These are phyloP conservation scores for Pleodorina starrii DNA, from an alignment of 139 green algal genomes.

Conservation along the genomic window DNA sequence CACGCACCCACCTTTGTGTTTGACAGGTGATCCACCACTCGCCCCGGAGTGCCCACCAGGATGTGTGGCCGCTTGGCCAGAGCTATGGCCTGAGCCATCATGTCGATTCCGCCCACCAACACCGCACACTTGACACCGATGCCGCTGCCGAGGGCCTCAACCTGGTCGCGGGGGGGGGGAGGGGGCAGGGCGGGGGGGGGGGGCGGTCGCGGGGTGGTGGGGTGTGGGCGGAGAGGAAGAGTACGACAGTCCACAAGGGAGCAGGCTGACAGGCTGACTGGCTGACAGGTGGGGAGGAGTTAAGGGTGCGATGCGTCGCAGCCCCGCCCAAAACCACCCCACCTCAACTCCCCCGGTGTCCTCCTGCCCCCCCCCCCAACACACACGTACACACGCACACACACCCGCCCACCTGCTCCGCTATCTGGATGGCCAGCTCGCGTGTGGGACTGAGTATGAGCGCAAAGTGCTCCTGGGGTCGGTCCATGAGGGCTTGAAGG, in stretches of 20 bases:
- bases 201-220: too few species aligned
- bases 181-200: too few species aligned
- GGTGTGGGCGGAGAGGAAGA: too few species aligned
- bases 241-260: too few species aligned
- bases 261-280: too few species aligned
- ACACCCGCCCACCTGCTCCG: constrained; percentile 98
- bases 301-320: too few species aligned
- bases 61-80: constrained; percentile 95
- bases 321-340: too few species aligned
- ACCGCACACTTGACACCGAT: constrained; percentile 92
- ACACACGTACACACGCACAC: too few species aligned
- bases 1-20: constrained; percentile 99
- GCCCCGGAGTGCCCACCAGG: constrained; percentile 95
- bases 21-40: constrained; percentile 98
- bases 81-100: constrained; percentile 96
- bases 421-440: constrained; percentile 99
- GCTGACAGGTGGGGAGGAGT: too few species aligned
- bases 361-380: too few species aligned
- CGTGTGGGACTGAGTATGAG: constrained; percentile 96
- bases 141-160: constrained; percentile 93
- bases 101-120: constrained; percentile 98
- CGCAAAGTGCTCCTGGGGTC: constrained; percentile 91
- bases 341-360: too few species aligned
- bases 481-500: constrained; percentile 93
- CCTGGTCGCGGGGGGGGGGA: constrained; percentile 69